Percentiles rank a stretch among this genome's conserved stretches.
These are phyloP conservation scores for Parastagonospora nodorum DNA, from an alignment of 2,329 filamentous ascomycete genomes.

Conservation along the genomic window DNA sequence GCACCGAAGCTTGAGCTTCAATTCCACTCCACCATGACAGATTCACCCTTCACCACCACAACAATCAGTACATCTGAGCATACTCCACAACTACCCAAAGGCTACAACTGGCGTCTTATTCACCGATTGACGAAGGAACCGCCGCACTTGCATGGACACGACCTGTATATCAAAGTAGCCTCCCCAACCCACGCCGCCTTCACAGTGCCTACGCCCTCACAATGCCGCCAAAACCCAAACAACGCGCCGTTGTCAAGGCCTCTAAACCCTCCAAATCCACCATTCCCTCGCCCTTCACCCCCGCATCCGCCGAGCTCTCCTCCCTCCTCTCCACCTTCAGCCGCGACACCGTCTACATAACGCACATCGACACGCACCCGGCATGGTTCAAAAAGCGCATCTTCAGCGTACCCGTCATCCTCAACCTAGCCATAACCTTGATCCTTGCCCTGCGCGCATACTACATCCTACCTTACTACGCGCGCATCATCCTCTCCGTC, in stretches of 20 bases:
- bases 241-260: slow-evolving; percentile 10
- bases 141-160: not conserved
- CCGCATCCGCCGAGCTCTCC: slow-evolving; percentile 65
- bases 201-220: no score
- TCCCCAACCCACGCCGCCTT: not conserved
- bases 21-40: not conserved
- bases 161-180: not conserved
- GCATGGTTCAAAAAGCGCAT: slow-evolving; percentile 77
- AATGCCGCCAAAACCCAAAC: slow-evolving; percentile 28
- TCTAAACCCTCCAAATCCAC: slow-evolving; percentile 17
- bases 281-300: slow-evolving; percentile 69
- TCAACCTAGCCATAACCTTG: slow-evolving; percentile 71
- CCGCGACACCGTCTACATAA: slow-evolving; percentile 76
- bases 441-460: slow-evolving; percentile 72
- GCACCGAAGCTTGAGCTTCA: slow-evolving; percentile 1
- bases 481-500: slow-evolving; percentile 65
- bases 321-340: slow-evolving; percentile 71
- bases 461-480: slow-evolving; percentile 74
- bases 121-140: not conserved
- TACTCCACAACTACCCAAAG: not conserved
- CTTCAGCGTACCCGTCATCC: slow-evolving; percentile 76
- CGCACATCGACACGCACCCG: slow-evolving; percentile 77
- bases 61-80: not conserved
- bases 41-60: not conserved
- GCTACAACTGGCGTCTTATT: no score